phyloP scores from a whole-genome alignment of 805 yeast genomes.

The Suhomyces faveliae region DNA sequence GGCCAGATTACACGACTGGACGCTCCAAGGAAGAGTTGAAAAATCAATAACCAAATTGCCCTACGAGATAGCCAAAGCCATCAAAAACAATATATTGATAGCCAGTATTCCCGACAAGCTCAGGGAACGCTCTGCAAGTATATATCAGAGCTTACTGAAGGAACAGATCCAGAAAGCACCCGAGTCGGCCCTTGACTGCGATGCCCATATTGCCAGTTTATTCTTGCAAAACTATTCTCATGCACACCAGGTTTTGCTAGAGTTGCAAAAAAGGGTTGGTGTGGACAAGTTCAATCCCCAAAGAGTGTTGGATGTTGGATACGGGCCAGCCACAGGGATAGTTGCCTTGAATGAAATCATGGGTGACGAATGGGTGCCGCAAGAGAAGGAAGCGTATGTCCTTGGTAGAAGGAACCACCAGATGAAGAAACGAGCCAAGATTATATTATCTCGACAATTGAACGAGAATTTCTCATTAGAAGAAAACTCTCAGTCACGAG shows the following conservation, averaged over 20 bases:
- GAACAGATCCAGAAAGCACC: slow-evolving; percentile 54
- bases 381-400: slow-evolving; percentile 66
- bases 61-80: slow-evolving; percentile 50
- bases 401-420: slow-evolving; percentile 55
- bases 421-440: slow-evolving; percentile 80
- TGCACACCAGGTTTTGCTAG: slow-evolving; percentile 60
- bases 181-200: slow-evolving; percentile 52
- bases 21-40: slow-evolving; percentile 55
- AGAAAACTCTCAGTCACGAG: too few relatives aligned
- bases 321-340: slow-evolving; percentile 92
- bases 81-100: slow-evolving; percentile 62
- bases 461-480: slow-evolving; percentile 40
- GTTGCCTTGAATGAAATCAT: slow-evolving; percentile 81
- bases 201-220: slow-evolving; percentile 75
- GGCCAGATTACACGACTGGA: slow-evolving; percentile 57
- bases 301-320: slow-evolving; percentile 73
- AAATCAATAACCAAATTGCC: slow-evolving; percentile 58
- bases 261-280: slow-evolving; percentile 57
- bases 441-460: slow-evolving; percentile 67
- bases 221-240: slow-evolving; percentile 82
- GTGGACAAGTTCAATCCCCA: slow-evolving; percentile 56
- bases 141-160: slow-evolving; percentile 50
- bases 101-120: slow-evolving; percentile 62
- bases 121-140: slow-evolving; percentile 58
- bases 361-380: slow-evolving; percentile 63